phyloP scores from a whole-genome alignment of 106 monocot genomes.

The Hemerocallis citrina region DNA sequence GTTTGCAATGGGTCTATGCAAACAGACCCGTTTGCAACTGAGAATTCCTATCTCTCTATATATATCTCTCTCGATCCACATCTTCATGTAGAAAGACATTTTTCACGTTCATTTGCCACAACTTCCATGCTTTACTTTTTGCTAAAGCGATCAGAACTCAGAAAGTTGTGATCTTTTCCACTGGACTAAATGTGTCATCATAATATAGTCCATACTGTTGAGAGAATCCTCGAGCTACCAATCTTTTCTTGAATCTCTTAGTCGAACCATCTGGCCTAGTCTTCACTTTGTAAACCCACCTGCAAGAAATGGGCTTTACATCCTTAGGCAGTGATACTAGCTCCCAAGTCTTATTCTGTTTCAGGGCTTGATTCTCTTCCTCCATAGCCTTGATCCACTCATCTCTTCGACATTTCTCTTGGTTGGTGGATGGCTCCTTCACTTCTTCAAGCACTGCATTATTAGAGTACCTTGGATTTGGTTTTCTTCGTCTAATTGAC shows the following conservation, averaged over 20 bases:
- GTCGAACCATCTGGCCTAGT: constrained; percentile 7
- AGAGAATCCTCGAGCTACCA: constrained; percentile 20
- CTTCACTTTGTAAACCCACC: constrained; percentile 14
- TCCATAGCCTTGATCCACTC: no score
- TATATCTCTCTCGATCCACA: no score
- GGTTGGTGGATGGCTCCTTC: no score
- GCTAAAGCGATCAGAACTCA: neutral
- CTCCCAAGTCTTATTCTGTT: constrained; percentile 12
- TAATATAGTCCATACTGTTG: constrained; percentile 14
- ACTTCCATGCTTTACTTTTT: neutral
- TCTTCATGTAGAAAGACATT: no score
- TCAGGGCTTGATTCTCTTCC: neutral
- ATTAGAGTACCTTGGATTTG: no score
- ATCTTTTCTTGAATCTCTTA: constrained; percentile 11
- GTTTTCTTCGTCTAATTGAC: no score
- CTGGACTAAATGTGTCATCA: constrained; percentile 24
- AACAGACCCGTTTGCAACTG: no score
- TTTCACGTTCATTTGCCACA: no score
- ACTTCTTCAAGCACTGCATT: no score
- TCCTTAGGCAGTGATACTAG: neutral
- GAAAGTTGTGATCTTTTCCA: neutral
- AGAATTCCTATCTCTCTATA: no score
- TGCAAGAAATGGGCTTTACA: constrained; percentile 13
- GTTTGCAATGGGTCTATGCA: no score
- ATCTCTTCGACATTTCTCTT: no score